Evolutionary conservation across 306 rosid species (phyloP), one percentile per base, ranked within the genome.

Genomic region (Medicago lupulina): DNA sequence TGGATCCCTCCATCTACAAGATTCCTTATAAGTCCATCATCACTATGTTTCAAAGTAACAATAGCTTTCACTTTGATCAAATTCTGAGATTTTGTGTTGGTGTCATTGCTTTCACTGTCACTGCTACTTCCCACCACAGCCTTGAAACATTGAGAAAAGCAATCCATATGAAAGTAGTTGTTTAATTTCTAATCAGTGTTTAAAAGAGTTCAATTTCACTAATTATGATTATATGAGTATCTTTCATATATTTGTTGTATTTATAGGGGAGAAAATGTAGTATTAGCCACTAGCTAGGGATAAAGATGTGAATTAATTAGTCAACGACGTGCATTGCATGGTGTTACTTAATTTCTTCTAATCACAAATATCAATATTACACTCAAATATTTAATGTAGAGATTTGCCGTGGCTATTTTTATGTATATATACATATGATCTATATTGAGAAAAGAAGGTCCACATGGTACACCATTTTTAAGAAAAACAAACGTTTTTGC

Each of bases 51-150:
- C 41, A 81, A 16, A 2, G 73, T 74, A 7, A 71, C 76, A 21
- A 23, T 17, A 59, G 76, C 88, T 72, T 81, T 84, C 41, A 68
- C 73, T 18, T 18, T 43, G 38, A 67, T 67, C 19, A 81, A 54
- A n/a, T 57, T 72, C 12, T 70, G 73, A 68, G 75, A 16, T 70
- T 51, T 16, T 39, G 38, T 34, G 47, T 16, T 81, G 9, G 11
- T 41, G 71, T 58, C 69, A 38, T 61, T 36, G 69, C 15, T n/a
- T 15, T 4, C 41, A 14, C 4, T 13, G 17, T 4, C 41, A 14
- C 6, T 13, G 17, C 55, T 21, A 67, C 58, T 23, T 68, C 4
- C 8, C 40, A 23, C 23, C 18, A 68, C 14, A 23, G 25, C 74
- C n/a, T 49, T 69, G n/a, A 69, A 4, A n/a, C 60, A 69, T 11